Evolutionary conservation across 2,329 filamentous ascomycete species (phyloP), one percentile per base, ranked within the genome.

Genomic region (Sporothrix brunneoviolacea): DNA sequence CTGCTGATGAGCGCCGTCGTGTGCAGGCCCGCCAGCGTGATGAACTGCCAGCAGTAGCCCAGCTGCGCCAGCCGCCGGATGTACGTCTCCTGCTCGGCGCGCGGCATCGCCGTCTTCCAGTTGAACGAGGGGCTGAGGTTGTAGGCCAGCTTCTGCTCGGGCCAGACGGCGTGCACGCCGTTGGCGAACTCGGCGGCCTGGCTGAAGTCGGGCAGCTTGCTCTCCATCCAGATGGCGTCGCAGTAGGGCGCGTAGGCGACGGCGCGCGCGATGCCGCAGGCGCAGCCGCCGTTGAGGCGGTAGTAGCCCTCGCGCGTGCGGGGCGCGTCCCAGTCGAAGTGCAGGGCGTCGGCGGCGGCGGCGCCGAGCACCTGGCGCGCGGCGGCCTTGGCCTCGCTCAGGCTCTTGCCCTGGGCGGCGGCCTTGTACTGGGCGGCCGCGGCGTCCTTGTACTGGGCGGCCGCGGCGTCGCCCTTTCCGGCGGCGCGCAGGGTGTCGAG

Each of bases 31-130:
- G 66, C 93, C 41, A 98, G 82, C n/a, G 93, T 98, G 75, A 98
- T 98, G 77, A 98, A 98, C 71, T 98, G 93, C 93, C 93, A 98
- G 81, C 89, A 95, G 64, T 83, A 91, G 54, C 91, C 91, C 61
- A 95, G 86, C 64, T 84, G 82, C 8, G 91, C 93, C 57, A 98
- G 81, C 66, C 97, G 91, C 91, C 91, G 97, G 60, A 98, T 87
- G 67, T 97, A 98, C 6, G 80, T 98, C 74, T 95, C 89, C 73
- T 98, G 93, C 68, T 97, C 91, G 48, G 81, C 89, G 70, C 86
- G 89, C 50, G 98, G 77, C 6, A 85, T 84, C 54, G 81, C 83
- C 10, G 83, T 83, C 82, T 94, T 93, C 93, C 93, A 98, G 75
- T 98, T 97, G 78, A 98, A 98, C 9, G 88, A 95, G 1, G 93